Percentiles rank a stretch among this genome's conserved stretches.
These are phyloP conservation scores for Nasturtium officinale DNA, from an alignment of 345 rosid species.

Conservation along the genomic window DNA sequence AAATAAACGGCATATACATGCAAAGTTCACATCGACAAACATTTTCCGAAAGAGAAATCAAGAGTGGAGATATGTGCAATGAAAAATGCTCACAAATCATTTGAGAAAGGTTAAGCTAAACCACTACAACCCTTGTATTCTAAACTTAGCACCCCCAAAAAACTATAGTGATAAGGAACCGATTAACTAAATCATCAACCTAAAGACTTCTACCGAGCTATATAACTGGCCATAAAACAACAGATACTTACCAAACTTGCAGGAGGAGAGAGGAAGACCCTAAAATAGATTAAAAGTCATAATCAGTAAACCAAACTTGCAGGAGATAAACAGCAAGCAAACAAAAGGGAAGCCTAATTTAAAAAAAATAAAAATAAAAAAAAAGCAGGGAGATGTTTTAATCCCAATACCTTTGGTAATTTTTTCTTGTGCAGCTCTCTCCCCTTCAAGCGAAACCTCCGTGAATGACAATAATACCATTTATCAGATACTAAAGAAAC, in stretches of 20 bases:
- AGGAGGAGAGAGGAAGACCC: slow-evolving; percentile 38
- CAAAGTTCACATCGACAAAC: neutral
- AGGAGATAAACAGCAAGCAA: neutral
- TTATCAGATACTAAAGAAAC: slow-evolving; percentile 21
- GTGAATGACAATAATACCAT: slow-evolving; percentile 32
- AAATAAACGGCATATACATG: neutral
- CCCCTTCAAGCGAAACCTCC: slow-evolving; percentile 45
- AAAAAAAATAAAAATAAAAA: neutral
- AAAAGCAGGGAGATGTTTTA: neutral
- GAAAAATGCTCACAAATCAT: neutral
- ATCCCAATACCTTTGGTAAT: slow-evolving; percentile 27
- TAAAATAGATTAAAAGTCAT: slow-evolving; percentile 1
- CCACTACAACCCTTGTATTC: neutral
- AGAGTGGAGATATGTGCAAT: neutral
- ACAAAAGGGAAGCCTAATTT: neutral
- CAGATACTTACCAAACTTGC: slow-evolving; percentile 35
- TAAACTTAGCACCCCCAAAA: neutral
- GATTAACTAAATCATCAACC: neutral
- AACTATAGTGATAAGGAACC: neutral
- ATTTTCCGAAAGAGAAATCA: neutral
- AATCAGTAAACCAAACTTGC: slow-evolving; percentile 24
- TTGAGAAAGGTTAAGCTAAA: neutral
- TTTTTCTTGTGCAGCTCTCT: slow-evolving; percentile 24
- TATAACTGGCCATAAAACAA: neutral
- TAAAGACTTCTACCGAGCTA: slow-evolving; percentile 1